A percentile compares a stretch with the other conserved stretches of the same genome.
Conservation (phyloP, 345 rosid genomes). For the Zanthoxylum bungeanum region DNA sequence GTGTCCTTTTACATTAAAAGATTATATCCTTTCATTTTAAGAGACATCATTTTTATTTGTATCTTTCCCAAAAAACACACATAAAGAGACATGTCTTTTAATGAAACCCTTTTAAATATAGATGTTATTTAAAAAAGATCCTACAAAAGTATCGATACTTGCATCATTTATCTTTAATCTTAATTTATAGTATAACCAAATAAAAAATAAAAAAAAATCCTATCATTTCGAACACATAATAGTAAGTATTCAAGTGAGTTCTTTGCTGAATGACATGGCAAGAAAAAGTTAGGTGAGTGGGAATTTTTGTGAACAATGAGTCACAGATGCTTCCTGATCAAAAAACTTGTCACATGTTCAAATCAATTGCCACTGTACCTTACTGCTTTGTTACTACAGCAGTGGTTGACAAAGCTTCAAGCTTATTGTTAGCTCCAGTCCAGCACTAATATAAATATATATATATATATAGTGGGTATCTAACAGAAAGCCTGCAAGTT, state of each 20-base stretch:
- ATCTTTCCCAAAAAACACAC: too few species aligned
- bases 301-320: background rate
- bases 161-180: too few species aligned
- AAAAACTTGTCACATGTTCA: slow-evolving; percentile 1
- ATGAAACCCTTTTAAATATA: too few species aligned
- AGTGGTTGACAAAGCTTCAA: slow-evolving; percentile 8
- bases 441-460: background rate
- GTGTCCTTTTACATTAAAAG: too few species aligned
- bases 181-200: too few species aligned
- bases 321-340: background rate
- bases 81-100: too few species aligned
- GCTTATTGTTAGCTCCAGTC: background rate
- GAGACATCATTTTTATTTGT: too few species aligned
- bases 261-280: background rate
- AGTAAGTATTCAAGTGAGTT: background rate
- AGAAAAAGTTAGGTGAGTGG: background rate
- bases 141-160: too few species aligned
- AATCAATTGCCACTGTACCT: background rate
- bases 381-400: background rate
- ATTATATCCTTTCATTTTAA: too few species aligned
- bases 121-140: too few species aligned
- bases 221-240: too few species aligned
- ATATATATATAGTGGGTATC: background rate
- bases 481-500: slow-evolving; percentile 11
- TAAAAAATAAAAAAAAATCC: too few species aligned